phyloP scores from a whole-genome alignment of 1,284 basidiomycete species.

The Fomes fomentarius region DNA sequence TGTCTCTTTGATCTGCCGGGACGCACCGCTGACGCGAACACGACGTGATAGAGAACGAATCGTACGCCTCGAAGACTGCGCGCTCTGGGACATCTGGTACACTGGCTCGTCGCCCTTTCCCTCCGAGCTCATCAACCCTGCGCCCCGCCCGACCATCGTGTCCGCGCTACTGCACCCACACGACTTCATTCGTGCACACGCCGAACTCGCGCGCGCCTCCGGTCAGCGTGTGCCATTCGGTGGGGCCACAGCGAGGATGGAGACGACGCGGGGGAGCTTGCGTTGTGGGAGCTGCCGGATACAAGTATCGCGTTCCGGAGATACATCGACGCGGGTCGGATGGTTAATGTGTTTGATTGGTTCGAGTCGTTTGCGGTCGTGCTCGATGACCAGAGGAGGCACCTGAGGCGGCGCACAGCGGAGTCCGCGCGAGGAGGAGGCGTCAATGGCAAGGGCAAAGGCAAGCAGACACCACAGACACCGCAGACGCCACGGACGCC shows the following conservation, averaged over 20 bases:
- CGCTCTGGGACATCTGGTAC: slow-evolving; percentile 74
- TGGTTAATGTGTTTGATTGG: slow-evolving; percentile 85
- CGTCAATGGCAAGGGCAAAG: neutral
- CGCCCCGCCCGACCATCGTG: slow-evolving; percentile 59
- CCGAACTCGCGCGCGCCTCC: slow-evolving; percentile 14
- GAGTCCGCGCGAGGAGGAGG: neutral
- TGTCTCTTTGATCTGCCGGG: neutral
- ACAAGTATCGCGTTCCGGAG: slow-evolving; percentile 73
- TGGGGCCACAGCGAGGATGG: neutral
- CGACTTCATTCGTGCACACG: slow-evolving; percentile 51
- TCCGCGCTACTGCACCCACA: slow-evolving; percentile 63
- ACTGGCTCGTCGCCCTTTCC: slow-evolving; percentile 66
- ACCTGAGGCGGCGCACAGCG: slow-evolving; percentile 16
- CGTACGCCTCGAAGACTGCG: slow-evolving; percentile 48
- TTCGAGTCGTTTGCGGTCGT: slow-evolving; percentile 70
- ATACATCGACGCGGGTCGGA: slow-evolving; percentile 74
- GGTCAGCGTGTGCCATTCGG: neutral
- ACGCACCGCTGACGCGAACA: neutral
- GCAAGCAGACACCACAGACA: neutral
- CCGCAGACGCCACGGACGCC: neutral
- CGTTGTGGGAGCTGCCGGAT: slow-evolving; percentile 63
- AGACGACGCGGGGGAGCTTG: slow-evolving; percentile 9
- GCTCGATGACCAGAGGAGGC: slow-evolving; percentile 56
- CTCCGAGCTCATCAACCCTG: slow-evolving; percentile 73
- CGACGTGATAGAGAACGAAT: slow-evolving; percentile 42